Evolutionary conservation across 2,329 filamentous ascomycete genomes (phyloP).

Genomic region (Fusarium foetens): DNA sequence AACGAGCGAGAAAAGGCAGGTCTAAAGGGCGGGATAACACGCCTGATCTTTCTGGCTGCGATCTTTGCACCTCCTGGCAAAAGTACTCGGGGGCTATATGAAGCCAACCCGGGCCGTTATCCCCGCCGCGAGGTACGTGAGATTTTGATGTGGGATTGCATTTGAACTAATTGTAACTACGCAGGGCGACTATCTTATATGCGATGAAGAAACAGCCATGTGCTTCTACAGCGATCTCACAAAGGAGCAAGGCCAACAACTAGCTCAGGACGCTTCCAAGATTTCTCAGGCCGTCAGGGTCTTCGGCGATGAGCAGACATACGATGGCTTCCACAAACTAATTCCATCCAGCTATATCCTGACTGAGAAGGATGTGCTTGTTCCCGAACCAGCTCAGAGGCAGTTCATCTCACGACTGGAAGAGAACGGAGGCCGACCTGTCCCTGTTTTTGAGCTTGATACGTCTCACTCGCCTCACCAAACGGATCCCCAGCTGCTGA

Average conservation of each 20-base stretch:
- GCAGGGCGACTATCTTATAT: background rate
- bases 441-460: constrained; percentile 8
- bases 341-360: constrained; percentile 6
- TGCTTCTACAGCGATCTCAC: constrained; percentile 18
- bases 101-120: background rate
- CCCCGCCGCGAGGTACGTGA: background rate
- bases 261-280: background rate
- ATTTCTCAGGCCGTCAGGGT: background rate
- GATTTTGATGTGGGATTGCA: accelerated
- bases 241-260: background rate
- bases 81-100: background rate
- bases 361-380: background rate
- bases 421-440: background rate
- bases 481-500: background rate
- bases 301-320: constrained; percentile 7
- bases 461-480: constrained; percentile 15
- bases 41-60: constrained; percentile 1
- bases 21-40: background rate
- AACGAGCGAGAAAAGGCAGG: background rate
- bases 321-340: constrained; percentile 1
- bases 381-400: background rate
- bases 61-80: constrained; percentile 12
- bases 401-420: constrained; percentile 5
- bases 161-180: accelerated
- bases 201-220: constrained; percentile 15